Conservation (phyloP, 2,329 filamentous ascomycete species). For the Penicillium polonicum region DNA sequence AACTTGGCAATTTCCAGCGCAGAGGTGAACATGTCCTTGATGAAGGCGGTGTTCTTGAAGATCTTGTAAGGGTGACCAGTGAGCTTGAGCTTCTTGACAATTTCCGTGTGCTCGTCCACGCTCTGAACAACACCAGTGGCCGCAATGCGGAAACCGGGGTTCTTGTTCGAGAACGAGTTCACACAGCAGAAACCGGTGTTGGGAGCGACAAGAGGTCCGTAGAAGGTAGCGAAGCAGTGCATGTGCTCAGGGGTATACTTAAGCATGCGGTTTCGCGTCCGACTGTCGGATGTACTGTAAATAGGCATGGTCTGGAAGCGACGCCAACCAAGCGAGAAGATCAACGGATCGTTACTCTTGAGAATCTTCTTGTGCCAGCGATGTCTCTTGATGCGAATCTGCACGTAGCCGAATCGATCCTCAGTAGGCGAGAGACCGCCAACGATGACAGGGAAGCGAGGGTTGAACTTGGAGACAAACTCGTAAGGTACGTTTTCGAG, state of each 20-base stretch:
- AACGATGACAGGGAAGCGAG: conserved; percentile 78
- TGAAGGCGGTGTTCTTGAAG: conserved; percentile 98
- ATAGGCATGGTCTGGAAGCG: conserved; percentile 90
- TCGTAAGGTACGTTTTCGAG: conserved; percentile 87
- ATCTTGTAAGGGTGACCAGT: conserved; percentile 94
- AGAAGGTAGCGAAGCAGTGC: conserved; percentile 97
- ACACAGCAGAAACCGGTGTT: conserved; percentile 96
- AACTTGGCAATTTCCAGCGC: conserved; percentile 96
- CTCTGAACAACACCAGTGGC: conserved; percentile 91
- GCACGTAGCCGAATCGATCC: conserved; percentile 91
- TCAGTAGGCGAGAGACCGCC: conserved; percentile 92
- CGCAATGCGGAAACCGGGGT: conserved; percentile 87
- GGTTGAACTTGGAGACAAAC: conserved; percentile 79
- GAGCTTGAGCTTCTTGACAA: conserved; percentile 98
- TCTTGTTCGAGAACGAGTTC: conserved; percentile 80
- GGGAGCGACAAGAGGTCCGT: conserved; percentile 89
- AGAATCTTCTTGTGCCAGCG: conserved; percentile 99
- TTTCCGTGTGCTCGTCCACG: conserved; percentile 93
- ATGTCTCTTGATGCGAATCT: conserved; percentile 94
- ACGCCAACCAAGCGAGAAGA: conserved; percentile 95
- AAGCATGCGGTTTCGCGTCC: conserved; percentile 92
- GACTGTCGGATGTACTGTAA: conserved; percentile 92
- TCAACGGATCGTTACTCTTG: conserved; percentile 95
- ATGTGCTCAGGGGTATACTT: conserved; percentile 99
- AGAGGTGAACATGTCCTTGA: conserved; percentile 97